Evolutionary conservation across 192 early-diverging fungal species (phyloP).

Genomic region (Coemansia interrupta): DNA sequence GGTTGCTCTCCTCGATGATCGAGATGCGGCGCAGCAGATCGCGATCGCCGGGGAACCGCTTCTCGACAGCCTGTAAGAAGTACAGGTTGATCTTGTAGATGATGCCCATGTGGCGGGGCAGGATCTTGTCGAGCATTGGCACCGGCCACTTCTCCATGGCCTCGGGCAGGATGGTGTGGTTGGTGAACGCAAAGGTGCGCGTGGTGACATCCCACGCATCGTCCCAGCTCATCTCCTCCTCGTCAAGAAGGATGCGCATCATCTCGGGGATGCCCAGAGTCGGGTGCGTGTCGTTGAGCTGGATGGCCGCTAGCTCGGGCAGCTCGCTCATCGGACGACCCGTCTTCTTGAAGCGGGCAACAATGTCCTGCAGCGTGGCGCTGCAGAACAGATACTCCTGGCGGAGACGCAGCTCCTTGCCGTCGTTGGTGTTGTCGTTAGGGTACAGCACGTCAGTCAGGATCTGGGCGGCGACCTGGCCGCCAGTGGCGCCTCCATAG

Average conservation of each 20-base stretch:
- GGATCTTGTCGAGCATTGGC: slow-evolving; percentile 84
- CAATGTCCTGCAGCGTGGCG: slow-evolving; percentile 82
- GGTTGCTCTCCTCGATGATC: slow-evolving; percentile 88
- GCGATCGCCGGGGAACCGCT: slow-evolving; percentile 80
- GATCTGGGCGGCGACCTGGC: slow-evolving; percentile 89
- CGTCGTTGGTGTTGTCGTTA: slow-evolving; percentile 96
- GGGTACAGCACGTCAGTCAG: slow-evolving; percentile 95
- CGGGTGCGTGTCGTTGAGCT: slow-evolving; percentile 98
- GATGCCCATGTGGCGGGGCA: slow-evolving; percentile 97
- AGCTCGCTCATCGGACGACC: slow-evolving; percentile 80
- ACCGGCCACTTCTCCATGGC: slow-evolving; percentile 98
- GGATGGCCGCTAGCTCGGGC: slow-evolving; percentile 90
- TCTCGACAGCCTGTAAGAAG: slow-evolving; percentile 94
- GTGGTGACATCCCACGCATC: slow-evolving; percentile 90
- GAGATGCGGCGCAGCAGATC: slow-evolving; percentile 81
- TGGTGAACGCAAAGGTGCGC: slow-evolving; percentile 93
- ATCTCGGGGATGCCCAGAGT: slow-evolving; percentile 91
- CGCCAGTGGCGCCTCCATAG: slow-evolving; percentile 87
- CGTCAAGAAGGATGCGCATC: slow-evolving; percentile 88
- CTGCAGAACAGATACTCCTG: slow-evolving; percentile 98
- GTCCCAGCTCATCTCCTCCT: slow-evolving; percentile 89
- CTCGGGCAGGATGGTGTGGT: slow-evolving; percentile 98
- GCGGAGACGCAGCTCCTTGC: slow-evolving; percentile 93
- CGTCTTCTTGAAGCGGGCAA: slow-evolving; percentile 92
- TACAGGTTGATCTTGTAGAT: slow-evolving; percentile 99